A percentile compares a stretch with the other conserved stretches of the same genome.
These are phyloP conservation scores for Alternaria sp. DNA, from an alignment of 2,329 filamentous ascomycete genomes.

Conservation along the genomic window DNA sequence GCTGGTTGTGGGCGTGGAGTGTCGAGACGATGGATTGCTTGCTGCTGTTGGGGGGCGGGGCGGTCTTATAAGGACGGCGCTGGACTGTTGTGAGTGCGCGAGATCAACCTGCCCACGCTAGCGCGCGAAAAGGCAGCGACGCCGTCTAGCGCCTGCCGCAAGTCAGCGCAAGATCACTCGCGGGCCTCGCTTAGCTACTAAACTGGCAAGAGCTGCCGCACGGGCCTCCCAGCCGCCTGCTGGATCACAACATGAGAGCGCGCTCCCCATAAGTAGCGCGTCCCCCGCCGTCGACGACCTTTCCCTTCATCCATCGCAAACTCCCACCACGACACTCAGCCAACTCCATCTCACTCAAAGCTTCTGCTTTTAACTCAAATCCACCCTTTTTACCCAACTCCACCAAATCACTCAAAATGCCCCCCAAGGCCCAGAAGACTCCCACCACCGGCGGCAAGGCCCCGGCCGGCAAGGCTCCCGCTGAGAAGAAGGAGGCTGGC, in stretches of 20 bases:
- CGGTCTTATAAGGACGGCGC: conserved; percentile 52
- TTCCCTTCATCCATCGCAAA: conserved; percentile 53
- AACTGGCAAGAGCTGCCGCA: conserved; percentile 38
- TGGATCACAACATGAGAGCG: conserved; percentile 52
- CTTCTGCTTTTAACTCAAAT: conserved; percentile 20
- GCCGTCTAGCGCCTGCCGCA: conserved; percentile 24
- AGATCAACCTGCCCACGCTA: conserved; percentile 49
- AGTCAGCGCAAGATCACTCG: conserved; percentile 35
- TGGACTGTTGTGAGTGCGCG: conserved; percentile 51
- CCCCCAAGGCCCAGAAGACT: conserved; percentile 99
- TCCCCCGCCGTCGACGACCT: conserved; percentile 52
- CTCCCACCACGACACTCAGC: conserved; percentile 41
- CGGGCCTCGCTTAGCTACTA: conserved; percentile 33
- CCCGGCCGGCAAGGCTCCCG: conserved; percentile 78
- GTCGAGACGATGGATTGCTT: conserved; percentile 53
- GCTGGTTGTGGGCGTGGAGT: conserved; percentile 43
- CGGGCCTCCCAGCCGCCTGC: conserved; percentile 43
- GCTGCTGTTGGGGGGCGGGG: conserved; percentile 48
- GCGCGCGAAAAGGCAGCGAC: conserved; percentile 36
- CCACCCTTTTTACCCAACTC: conserved; percentile 17
- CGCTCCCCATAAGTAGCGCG: conserved; percentile 53
- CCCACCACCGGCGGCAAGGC: conserved; percentile 93
- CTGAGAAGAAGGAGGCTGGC: conserved; percentile 99
- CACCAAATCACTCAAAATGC: conserved; percentile 69
- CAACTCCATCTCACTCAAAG: conserved; percentile 31